phyloP scores from a whole-genome alignment of 139 green algal genomes.

The Haematococcus lacustris region DNA sequence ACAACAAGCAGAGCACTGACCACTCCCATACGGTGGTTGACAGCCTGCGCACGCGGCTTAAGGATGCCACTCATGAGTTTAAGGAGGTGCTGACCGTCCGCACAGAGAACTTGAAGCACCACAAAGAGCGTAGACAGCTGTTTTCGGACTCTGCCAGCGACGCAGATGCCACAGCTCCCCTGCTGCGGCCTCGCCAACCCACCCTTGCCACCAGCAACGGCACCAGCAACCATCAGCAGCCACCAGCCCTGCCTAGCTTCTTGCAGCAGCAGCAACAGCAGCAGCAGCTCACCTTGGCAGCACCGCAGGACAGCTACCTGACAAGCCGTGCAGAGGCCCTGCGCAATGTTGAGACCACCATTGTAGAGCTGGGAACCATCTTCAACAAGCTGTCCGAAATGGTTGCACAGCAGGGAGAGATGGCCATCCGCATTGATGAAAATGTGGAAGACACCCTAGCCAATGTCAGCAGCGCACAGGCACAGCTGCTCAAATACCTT shows the following conservation, averaged over 20 bases:
- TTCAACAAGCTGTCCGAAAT: conserved; percentile 96
- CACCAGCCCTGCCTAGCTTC: conserved; percentile 21
- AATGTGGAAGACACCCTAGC: conserved; percentile 91
- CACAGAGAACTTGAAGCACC: conserved; percentile 82
- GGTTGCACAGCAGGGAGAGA: conserved; percentile 77
- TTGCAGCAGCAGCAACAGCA: conserved; percentile 40
- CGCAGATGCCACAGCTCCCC: conserved; percentile 22
- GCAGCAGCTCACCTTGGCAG: conserved; percentile 36
- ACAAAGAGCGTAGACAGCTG: conserved; percentile 72
- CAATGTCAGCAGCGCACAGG: conserved; percentile 93
- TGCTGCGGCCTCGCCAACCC: conserved; percentile 17
- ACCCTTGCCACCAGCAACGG: conserved; percentile 60
- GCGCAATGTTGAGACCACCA: conserved; percentile 92
- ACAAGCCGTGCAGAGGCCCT: conserved; percentile 64
- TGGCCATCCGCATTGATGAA: conserved; percentile 93
- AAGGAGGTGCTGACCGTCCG: conserved; percentile 71
- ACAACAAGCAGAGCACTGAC: conserved; percentile 73
- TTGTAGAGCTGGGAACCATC: conserved; percentile 94
- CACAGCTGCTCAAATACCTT: conserved; percentile 96
- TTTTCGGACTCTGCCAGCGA: conserved; percentile 58
- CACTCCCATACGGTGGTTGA: conserved; percentile 89
- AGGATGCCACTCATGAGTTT: conserved; percentile 62
- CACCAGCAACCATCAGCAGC: neutral
- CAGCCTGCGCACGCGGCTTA: conserved; percentile 52
- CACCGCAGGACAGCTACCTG: conserved; percentile 38